phyloP scores from a whole-genome alignment of 768 basidiomycete species.

The Serendipita sp. region DNA sequence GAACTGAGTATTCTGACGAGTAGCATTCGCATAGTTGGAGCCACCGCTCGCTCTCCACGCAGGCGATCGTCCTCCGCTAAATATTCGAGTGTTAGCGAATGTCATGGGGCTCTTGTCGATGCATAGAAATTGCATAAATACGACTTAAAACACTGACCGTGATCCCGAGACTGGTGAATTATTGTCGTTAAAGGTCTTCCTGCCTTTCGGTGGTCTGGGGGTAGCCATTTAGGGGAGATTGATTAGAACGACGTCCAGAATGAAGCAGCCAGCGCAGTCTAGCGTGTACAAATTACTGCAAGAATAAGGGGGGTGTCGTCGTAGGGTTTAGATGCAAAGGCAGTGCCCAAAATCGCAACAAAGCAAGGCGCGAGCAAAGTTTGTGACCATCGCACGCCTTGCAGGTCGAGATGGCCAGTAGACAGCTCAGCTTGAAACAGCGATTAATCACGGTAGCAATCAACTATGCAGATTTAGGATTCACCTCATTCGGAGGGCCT shows the following conservation, averaged over 20 bases:
- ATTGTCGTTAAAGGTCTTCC: not conserved
- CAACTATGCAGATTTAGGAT: conserved; percentile 22
- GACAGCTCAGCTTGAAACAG: not conserved
- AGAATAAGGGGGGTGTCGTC: not conserved
- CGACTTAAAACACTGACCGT: not conserved
- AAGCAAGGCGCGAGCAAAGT: not conserved
- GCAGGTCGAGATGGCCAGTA: not conserved
- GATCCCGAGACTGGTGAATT: not conserved
- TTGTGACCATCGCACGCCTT: not conserved
- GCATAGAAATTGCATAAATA: not conserved
- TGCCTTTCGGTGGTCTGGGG: not conserved
- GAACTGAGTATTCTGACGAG: conserved; percentile 3
- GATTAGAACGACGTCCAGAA: not conserved
- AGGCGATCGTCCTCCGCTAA: not conserved
- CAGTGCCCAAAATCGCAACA: not conserved
- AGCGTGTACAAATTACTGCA: not conserved
- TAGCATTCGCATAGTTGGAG: not conserved
- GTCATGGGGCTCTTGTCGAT: not conserved
- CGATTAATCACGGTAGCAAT: not conserved
- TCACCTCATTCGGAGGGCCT: conserved; percentile 35
- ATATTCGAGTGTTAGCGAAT: not conserved
- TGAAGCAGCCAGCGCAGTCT: not conserved
- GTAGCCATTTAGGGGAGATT: not conserved
- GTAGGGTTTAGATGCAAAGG: not conserved
- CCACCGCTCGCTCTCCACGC: conserved; percentile 1